Base-by-base conservation (phyloP, 768 basidiomycete species). In the Cytidiella melzeri region DNA sequence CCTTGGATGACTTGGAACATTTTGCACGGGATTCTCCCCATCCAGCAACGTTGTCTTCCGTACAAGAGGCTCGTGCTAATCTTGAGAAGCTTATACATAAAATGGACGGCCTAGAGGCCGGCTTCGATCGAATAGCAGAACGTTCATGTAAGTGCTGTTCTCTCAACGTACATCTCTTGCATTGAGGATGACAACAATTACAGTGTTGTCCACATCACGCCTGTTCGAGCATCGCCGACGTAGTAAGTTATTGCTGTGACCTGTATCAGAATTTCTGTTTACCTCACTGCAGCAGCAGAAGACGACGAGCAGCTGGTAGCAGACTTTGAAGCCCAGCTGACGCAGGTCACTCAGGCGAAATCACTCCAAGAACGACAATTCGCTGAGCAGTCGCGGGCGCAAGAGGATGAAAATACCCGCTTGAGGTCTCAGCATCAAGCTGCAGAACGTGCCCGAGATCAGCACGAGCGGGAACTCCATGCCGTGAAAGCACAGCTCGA, bases 71-170 rank as follows among this genome's bases (percentile, higher is more conserved):
- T 25, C 79, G 81, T 25, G 53, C 59, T 4, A 70, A 77, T 2
- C 67, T 96, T 27, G 82, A 87, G 53, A 87, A 79, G 63, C 73
- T 89, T 4, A 70, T 92, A 38, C 67, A 64, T 26, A 84, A 81
- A 64, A 88, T 96, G 81, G 90, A 95, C 52, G 74, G 71, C 21
- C 71, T 94, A 11, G 85, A 90, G 62, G 64, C 77, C 0, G 84
- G 85, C 1, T 93, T 96, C 59, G 92, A 94, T 57, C 78, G 81
- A 54, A 84, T 94, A 57, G 86, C 88, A 3, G 90, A 93, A 62
- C 79, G 86, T 41, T 89, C 88, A 51, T 64, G 92, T 92, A 34
- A n/a, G n/a, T 34, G 43, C 37, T 38, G 10, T 28, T 23, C 13
- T 48, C 15, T 24, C 7, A 5, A 24, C 34, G 24, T 5, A 23